Base-by-base conservation (phyloP, 805 yeast genomes). In the Brettanomyces bruxellensis region DNA sequence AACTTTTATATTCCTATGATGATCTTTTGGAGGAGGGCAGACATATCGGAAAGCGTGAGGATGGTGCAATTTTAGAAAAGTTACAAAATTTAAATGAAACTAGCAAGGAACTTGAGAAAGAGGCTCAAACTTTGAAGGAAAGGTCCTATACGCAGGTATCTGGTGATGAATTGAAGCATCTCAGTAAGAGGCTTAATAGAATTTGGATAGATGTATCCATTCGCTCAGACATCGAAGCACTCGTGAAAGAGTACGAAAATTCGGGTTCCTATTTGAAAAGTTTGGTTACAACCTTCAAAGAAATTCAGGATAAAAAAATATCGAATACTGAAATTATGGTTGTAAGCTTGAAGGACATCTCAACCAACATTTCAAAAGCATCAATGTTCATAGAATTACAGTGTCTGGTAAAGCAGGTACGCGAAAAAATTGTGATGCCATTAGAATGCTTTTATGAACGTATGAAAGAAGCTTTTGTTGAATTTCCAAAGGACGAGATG, bases 11-110 rank as follows among this genome's bases (percentile, higher is more conserved):
- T 4, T 45, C 37, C 5, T 40, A 61, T 25, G 45, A 48, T 18
- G 39, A 40, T 8, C 45, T 60, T 23, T 47, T 62, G n/a, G 56
- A 51, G 11, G 53, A 59, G 41, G 66, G 67, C 9, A 49, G 50
- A 14, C 39, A 36, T 1, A 45, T 57, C 22, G 52, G 50, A 2
- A 46, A 53, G 5, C 13, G 45, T 1, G 43, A 39, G 11, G 64
- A 59, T 47, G 25, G 34, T 8, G 57, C 45, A 3, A 46, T 42
- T 22, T 14, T 56, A 4, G 34, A 36, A 1, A 39, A 38, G n/a
- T 46, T 57, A 41, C 49, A 47, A 13, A 47, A 41, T 14, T 38
- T n/a, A 22, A 28, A 22, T 37, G 44, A 23, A 9, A 52, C 6
- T 49, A n/a, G 52, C 56, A 2, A 18, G 42, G 4, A 40, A 12